These are phyloP conservation scores for Candida loeiensis DNA, from an alignment of 805 yeast species.

Conservation along the genomic window DNA sequence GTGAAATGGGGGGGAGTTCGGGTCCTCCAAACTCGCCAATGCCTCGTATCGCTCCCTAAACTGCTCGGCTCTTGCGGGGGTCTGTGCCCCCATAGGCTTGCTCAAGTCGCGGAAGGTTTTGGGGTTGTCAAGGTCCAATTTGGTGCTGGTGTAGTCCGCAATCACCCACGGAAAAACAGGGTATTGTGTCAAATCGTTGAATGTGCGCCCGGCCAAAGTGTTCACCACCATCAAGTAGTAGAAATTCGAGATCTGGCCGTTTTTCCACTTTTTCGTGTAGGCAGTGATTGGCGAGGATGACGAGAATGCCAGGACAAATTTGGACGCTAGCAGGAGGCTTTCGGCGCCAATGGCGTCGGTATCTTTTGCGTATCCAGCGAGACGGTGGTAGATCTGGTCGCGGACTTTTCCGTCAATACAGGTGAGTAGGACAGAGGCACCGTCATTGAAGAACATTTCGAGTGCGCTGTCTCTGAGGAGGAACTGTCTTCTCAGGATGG, in stretches of 20 bases:
- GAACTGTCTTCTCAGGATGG: slow-evolving; percentile 72
- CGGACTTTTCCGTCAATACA: slow-evolving; percentile 52
- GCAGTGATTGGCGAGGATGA: slow-evolving; percentile 38
- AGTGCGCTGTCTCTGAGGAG: slow-evolving; percentile 75
- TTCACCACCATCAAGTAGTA: slow-evolving; percentile 76
- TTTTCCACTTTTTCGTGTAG: slow-evolving; percentile 69
- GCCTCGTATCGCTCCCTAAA: slow-evolving; percentile 75
- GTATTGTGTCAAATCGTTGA: slow-evolving; percentile 84
- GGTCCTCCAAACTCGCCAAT: slow-evolving; percentile 56
- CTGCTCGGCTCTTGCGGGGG: slow-evolving; percentile 51
- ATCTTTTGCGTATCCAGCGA: slow-evolving; percentile 47
- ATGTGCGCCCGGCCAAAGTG: slow-evolving; percentile 84
- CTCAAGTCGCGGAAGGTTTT: slow-evolving; percentile 67
- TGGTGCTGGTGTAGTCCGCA: slow-evolving; percentile 73
- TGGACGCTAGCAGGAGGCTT: slow-evolving; percentile 24
- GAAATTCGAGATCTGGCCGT: slow-evolving; percentile 78
- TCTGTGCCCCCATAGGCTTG: slow-evolving; percentile 92
- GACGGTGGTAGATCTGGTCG: slow-evolving; percentile 50
- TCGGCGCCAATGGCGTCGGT: slow-evolving; percentile 22
- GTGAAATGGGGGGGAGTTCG: slow-evolving; percentile 70
- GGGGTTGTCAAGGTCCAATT: slow-evolving; percentile 62
- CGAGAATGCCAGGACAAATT: slow-evolving; percentile 16
- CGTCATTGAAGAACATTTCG: slow-evolving; percentile 72
- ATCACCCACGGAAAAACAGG: slow-evolving; percentile 93
- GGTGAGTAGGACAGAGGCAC: slow-evolving; percentile 66